These are phyloP conservation scores for Rhizophora apiculata DNA, from an alignment of 345 rosid genomes.

Conservation along the genomic window DNA sequence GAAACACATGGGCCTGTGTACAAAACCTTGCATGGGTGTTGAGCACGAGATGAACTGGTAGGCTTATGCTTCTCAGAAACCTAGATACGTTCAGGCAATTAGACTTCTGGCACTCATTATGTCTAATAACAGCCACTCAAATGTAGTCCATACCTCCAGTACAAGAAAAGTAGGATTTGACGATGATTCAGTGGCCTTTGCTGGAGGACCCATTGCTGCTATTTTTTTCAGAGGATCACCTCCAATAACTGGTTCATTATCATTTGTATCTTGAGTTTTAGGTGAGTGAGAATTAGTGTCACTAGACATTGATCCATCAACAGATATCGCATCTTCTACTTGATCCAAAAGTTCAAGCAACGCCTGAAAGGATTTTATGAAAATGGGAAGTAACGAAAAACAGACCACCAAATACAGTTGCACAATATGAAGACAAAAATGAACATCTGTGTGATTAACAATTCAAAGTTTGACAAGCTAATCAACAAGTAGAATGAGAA, in stretches of 20 bases:
- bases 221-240: constrained; percentile 20
- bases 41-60: constrained; percentile 36
- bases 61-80: constrained; percentile 63
- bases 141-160: constrained; percentile 56
- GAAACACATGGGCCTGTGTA: constrained; percentile 11
- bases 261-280: constrained; percentile 31
- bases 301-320: constrained; percentile 48
- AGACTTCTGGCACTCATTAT: constrained; percentile 8
- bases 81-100: constrained; percentile 32
- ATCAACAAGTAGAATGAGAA: too few species aligned
- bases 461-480: background rate
- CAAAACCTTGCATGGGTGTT: constrained; percentile 63
- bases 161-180: constrained; percentile 63
- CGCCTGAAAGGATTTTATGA: constrained; percentile 39
- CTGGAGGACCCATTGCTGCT: constrained; percentile 23
- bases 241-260: constrained; percentile 21
- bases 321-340: constrained; percentile 84
- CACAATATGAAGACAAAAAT: background rate
- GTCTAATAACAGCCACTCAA: background rate
- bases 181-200: constrained; percentile 22
- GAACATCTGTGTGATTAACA: background rate
- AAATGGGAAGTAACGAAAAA: constrained; percentile 5
- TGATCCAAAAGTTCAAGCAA: constrained; percentile 90
- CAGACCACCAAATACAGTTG: constrained; percentile 1
- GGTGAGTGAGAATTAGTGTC: constrained; percentile 36